Base-by-base conservation (phyloP, 768 basidiomycete genomes). In the Pisolithus microcarpus region DNA sequence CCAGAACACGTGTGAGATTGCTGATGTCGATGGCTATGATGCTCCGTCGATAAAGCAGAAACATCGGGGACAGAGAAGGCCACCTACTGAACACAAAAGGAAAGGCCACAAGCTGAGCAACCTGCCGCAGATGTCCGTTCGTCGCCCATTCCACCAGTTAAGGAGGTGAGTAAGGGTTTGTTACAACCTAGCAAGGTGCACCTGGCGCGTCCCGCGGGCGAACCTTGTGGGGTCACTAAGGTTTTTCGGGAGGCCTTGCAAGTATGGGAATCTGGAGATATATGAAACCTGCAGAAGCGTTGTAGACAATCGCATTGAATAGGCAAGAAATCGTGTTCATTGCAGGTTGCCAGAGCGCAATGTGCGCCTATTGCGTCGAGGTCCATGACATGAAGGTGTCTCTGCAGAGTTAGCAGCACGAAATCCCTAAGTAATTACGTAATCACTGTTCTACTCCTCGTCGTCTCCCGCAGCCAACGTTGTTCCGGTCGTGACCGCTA, bases 271-370 rank as follows among this genome's bases (percentile, higher is more conserved):
- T 82, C 79, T 7, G 79, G 76, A 13, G 70, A 58, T 51, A 81
- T 74, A 62, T 92, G 89, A 36, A 76, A 64, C 10, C 71, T 72
- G 70, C 89, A 92, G 65, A 80, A 90, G 51, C 72, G 64, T 34
- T 62, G 63, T 42, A 71, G 60, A 68, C 90, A 91, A 26, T 59
- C 58, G 61, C 90, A 92, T 46, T 67, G 65, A 52, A 87, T 81
- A n/a, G 90, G 90, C 0, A 92, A 75, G 54, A 91, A 85, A 68
- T 91, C 88, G 56, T 84, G 69, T 34, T 72, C 56, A 48, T 76
- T 73, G 72, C 89, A 91, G 15, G 74, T 66, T 8, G 71, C 46
- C 45, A 78, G 55, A n/a, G 82, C 70, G 63, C 89, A 92, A 56
- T 79, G 81, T 42, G 75, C 70, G 49, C 89, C 89, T 53, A 88